Evolutionary conservation across 345 rosid species (phyloP).

Genomic region (Brassica cretica): DNA sequence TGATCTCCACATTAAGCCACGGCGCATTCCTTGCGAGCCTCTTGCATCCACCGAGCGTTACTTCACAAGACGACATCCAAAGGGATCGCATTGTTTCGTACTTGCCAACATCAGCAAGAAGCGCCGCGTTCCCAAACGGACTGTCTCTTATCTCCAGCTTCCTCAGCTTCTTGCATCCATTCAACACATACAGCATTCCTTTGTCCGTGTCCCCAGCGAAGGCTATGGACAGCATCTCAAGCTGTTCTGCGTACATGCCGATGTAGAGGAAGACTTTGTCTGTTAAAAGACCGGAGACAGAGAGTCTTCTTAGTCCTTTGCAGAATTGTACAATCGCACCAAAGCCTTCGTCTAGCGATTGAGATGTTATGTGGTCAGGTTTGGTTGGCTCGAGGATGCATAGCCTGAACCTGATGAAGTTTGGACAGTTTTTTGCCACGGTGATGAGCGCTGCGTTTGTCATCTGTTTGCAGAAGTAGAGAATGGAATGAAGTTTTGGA

Average conservation of each 20-base stretch:
- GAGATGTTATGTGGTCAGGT: slow-evolving; percentile 68
- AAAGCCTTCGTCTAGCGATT: slow-evolving; percentile 90
- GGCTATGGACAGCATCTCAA: slow-evolving; percentile 95
- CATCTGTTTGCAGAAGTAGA: slow-evolving; percentile 97
- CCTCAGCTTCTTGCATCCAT: slow-evolving; percentile 85
- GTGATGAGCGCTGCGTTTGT: slow-evolving; percentile 87
- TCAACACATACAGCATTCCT: slow-evolving; percentile 81
- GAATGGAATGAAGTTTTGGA: slow-evolving; percentile 72
- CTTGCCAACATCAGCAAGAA: slow-evolving; percentile 76
- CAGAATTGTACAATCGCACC: slow-evolving; percentile 87
- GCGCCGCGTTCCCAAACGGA: slow-evolving; percentile 87
- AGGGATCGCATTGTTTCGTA: slow-evolving; percentile 99
- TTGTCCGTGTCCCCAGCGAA: slow-evolving; percentile 87
- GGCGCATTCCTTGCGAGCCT: slow-evolving; percentile 69
- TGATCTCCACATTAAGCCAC: slow-evolving; percentile 81
- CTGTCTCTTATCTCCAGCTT: slow-evolving; percentile 89
- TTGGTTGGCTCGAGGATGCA: slow-evolving; percentile 73
- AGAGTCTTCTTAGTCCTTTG: slow-evolving; percentile 69
- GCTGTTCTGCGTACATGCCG: slow-evolving; percentile 77
- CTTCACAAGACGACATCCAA: slow-evolving; percentile 99
- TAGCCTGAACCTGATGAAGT: slow-evolving; percentile 80
- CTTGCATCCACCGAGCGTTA: slow-evolving; percentile 91
- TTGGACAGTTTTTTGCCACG: slow-evolving; percentile 78
- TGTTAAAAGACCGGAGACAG: slow-evolving; percentile 74
- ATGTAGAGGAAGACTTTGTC: slow-evolving; percentile 85